Conservation (phyloP, 148 eudicot genomes). For the Rhododendron vialii region DNA sequence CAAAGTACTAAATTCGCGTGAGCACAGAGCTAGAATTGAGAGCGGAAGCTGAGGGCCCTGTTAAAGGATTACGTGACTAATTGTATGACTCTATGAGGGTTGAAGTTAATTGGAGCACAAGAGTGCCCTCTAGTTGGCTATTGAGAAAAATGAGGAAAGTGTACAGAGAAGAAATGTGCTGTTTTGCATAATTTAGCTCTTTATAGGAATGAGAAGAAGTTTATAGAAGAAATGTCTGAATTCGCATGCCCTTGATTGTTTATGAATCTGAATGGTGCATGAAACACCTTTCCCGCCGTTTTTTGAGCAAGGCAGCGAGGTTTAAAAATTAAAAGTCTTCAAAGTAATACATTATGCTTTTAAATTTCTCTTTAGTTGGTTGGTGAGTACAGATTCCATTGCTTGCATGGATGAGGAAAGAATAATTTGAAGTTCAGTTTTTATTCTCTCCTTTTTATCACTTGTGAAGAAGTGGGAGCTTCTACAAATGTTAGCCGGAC, state of each 20-base stretch:
- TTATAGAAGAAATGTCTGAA: background rate
- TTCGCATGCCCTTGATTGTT: background rate
- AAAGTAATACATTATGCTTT: background rate
- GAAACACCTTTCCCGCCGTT: background rate
- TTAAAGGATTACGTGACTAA: background rate
- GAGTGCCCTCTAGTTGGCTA: background rate
- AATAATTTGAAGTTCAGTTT: background rate
- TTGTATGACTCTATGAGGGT: background rate
- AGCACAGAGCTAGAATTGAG: background rate
- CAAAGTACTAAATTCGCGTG: no score
- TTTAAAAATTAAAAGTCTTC: background rate
- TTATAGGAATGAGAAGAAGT: background rate
- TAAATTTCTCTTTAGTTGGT: background rate
- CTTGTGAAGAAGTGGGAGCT: background rate
- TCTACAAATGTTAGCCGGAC: background rate
- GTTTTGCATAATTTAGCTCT: background rate
- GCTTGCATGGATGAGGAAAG: background rate
- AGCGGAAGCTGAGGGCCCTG: background rate
- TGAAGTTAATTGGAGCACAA: background rate
- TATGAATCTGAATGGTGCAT: background rate
- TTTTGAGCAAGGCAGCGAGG: background rate
- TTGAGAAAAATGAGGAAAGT: background rate
- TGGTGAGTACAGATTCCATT: background rate
- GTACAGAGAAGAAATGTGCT: background rate
- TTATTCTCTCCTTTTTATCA: no score